Evolutionary conservation across 2,329 filamentous ascomycete species (phyloP).

Genomic region (Cercospora zeae-maydis): DNA sequence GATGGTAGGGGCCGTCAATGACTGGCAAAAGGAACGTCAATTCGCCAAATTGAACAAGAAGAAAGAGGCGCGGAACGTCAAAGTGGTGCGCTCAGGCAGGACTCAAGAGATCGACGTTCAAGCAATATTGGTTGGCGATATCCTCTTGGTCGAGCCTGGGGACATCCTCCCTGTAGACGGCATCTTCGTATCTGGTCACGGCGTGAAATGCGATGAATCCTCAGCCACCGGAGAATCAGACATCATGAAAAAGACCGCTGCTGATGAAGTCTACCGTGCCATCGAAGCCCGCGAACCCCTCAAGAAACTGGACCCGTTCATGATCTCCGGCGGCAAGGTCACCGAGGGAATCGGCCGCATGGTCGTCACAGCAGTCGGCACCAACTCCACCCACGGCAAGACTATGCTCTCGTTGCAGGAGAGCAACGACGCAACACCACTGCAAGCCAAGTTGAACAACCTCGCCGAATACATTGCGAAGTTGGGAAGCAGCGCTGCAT

Average conservation of each 20-base stretch:
- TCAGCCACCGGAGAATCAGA: constrained; percentile 74
- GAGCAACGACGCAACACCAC: constrained; percentile 71
- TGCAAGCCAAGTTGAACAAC: constrained; percentile 73
- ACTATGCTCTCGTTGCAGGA: constrained; percentile 75
- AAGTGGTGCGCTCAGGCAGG: constrained; percentile 70
- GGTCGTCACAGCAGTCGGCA: constrained; percentile 69
- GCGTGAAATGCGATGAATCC: constrained; percentile 69
- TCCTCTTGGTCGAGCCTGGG: constrained; percentile 69
- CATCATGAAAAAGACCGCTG: constrained; percentile 63
- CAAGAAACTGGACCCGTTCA: constrained; percentile 73
- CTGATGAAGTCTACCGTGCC: constrained; percentile 62
- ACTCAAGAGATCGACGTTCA: constrained; percentile 66
- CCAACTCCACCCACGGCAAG: constrained; percentile 71
- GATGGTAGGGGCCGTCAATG: constrained; percentile 71
- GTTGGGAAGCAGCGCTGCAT: constrained; percentile 69
- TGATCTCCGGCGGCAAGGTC: constrained; percentile 81
- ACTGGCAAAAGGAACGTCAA: constrained; percentile 77
- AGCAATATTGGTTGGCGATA: constrained; percentile 69
- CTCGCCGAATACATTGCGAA: constrained; percentile 79
- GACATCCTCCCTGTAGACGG: constrained; percentile 70
- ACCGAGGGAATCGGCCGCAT: constrained; percentile 73
- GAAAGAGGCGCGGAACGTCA: constrained; percentile 71
- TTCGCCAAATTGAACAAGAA: constrained; percentile 78
- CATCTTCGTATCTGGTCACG: constrained; percentile 65
- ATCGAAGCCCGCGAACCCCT: constrained; percentile 60